Conservation (phyloP, 2,329 filamentous ascomycete species). For the Diaporthe citriasiana region DNA sequence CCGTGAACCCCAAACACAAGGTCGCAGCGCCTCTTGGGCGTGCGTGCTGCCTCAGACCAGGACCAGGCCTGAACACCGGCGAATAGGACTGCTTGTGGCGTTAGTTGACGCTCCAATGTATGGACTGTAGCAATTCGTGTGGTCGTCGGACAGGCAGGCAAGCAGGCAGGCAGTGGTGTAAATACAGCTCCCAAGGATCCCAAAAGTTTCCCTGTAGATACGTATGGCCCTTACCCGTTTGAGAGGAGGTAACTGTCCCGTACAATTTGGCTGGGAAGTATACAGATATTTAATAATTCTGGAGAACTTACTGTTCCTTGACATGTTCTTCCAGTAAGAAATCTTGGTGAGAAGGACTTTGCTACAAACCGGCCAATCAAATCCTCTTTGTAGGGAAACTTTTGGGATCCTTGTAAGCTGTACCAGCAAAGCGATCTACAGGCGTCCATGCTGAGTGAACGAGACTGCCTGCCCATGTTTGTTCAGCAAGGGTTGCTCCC, state of each 20-base stretch:
- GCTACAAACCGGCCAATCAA: no score
- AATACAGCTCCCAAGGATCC: no score
- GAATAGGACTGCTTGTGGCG: conserved; percentile 4
- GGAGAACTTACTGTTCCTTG: no score
- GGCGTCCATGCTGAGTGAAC: neutral
- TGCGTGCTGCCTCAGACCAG: conserved; percentile 6
- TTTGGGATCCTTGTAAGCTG: no score
- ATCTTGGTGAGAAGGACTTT: no score
- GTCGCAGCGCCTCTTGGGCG: conserved; percentile 13
- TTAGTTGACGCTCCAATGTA: neutral
- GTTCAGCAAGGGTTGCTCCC: neutral
- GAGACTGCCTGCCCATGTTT: neutral
- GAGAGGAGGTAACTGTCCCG: no score
- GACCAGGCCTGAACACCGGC: neutral
- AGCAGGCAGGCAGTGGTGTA: neutral
- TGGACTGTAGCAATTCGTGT: neutral
- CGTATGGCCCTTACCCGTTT: no score
- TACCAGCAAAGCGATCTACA: neutral
- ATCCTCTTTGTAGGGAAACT: no score
- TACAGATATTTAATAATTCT: no score
- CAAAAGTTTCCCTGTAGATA: no score
- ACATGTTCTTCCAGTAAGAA: no score
- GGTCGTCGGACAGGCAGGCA: neutral
- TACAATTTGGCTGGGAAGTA: no score
- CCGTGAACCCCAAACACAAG: neutral